Base-by-base conservation (phyloP, 2,329 filamentous ascomycete genomes). In the Coniochaeta ligniaria region DNA sequence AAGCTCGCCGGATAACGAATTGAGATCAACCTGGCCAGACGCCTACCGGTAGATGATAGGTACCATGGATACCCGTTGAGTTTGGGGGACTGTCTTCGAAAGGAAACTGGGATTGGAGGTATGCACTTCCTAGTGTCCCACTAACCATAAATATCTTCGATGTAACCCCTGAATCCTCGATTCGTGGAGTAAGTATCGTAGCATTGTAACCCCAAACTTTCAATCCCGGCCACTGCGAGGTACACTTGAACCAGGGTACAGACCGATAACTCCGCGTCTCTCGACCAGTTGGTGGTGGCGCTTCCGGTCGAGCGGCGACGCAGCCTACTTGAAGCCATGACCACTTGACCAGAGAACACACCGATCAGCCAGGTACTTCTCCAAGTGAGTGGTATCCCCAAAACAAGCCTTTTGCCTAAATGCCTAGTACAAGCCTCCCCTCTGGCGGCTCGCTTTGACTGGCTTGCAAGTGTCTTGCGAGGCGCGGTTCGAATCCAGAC, bases 341-440 rank as follows among this genome's bases (percentile, higher is more conserved):
- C 47, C 1, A 28, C 24, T 31, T 17, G 24, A 31, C 47, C 3
- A 28, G 16, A 8, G 6, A 26, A 3, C 6, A 11, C 22, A 24
- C 11, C 47, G 24, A 26, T n/a, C 47, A 52, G 26, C 47, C 31
- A 52, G 43, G 6, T n/a, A 12, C 43, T 47, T 52, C 47, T 31
- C 47, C 47, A 52, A 58, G 61, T 60, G 62, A 58, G 61, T 60
- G 62, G 61, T 26, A 41, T 57, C 50, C 58, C 60, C 38, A 45
- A 61, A 26, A 57, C 26, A 45, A 33, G 58, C 33, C 17, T 63
- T 63, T 64, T 65, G 63, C 62, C 63, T 64, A 61, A 65, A 65
- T 63, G 14, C 43, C 56, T 63, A 63, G 63, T 55, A 55, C 36
- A 33, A 59, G 22, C 41, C 28, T 41, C 57, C 20, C 14, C 22